Base-by-base conservation (phyloP, 371 early-diverging fungal species). In the Syncephalastrum sp. region DNA sequence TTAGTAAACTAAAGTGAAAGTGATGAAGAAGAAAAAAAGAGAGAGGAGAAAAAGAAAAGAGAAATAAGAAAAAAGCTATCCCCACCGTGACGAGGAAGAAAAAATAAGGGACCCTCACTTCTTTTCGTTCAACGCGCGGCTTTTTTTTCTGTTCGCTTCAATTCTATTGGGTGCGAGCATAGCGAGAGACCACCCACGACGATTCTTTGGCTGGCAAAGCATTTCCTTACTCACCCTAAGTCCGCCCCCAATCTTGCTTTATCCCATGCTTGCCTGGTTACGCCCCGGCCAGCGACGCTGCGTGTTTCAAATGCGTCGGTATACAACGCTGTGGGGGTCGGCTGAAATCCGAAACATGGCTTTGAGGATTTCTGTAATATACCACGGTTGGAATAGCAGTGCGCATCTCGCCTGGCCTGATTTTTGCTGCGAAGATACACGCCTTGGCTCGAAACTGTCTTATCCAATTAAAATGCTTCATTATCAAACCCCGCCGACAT, bases 101-200 rank as follows among this genome's bases (percentile, higher is more conserved):
- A 33, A 33, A 33, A 33, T 33, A 10, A 33, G 38, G 38, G 38
- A 33, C 38, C 38, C 38, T 33, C 38, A 33, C 38, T 33, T 33
- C 38, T 33, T 51, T 50, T 51, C 33, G 48, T 48, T 14, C 48
- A 24, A 48, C 21, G 21, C 48, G 48, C 48, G 21, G 21, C 21
- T 21, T 48, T 48, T 46, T 48, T 48, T 48, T 27, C 48, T 48
- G 14, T 27, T 48, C 48, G 24, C 24, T 48, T 3, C 21, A 48
- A 48, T 33, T 33, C 38, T 33, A 21, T 48, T 48, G 48, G 48
- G 21, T 48, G 48, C 48, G 19, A 48, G 48, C 21, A 27, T 48
- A 27, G 14, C 14, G 48, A 14, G 13, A 27, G 21, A 46, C 6
- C 16, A 46, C 46, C 13, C 38, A 46, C 46, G 23, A 46, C 46